These are phyloP conservation scores for Hyphopichia buzzinii DNA, from an alignment of 1,139 yeast species.

Conservation along the genomic window DNA sequence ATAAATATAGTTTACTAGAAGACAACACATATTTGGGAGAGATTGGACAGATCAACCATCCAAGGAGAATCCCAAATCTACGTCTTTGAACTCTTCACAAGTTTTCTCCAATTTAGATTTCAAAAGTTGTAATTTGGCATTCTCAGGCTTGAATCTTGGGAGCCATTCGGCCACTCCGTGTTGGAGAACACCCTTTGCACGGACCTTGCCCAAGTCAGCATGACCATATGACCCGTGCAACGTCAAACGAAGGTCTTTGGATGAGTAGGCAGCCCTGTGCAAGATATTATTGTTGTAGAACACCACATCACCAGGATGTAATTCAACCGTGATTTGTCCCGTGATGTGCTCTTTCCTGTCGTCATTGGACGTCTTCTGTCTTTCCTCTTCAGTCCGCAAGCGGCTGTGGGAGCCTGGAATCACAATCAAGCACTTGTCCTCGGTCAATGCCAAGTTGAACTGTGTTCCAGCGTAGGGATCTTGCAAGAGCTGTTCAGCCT, in stretches of 20 bases:
- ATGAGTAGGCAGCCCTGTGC: conserved; percentile 49
- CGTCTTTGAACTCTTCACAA: conserved; percentile 39
- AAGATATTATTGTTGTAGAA: conserved; percentile 55
- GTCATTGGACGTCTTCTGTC: conserved; percentile 38
- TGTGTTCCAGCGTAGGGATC: conserved; percentile 55
- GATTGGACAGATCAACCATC: conserved; percentile 29
- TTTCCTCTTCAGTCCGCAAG: conserved; percentile 46
- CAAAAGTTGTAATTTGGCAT: conserved; percentile 32
- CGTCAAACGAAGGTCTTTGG: conserved; percentile 43
- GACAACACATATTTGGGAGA: too few relatives aligned
- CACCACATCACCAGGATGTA: conserved; percentile 54
- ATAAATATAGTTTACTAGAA: too few relatives aligned
- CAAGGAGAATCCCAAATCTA: conserved; percentile 43
- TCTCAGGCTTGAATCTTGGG: conserved; percentile 37
- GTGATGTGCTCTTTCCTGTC: conserved; percentile 33
- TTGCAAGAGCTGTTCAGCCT: conserved; percentile 34
- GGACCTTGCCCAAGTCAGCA: conserved; percentile 37
- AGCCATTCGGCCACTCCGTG: conserved; percentile 57
- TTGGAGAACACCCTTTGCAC: conserved; percentile 54
- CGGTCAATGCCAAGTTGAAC: conserved; percentile 51
- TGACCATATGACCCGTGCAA: conserved; percentile 58
- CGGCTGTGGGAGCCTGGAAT: conserved; percentile 52
- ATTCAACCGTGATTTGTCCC: conserved; percentile 42
- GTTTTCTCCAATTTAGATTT: conserved; percentile 33
- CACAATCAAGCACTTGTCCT: conserved; percentile 50